A percentile compares a stretch with the other conserved stretches of the same genome.
phyloP scores from a whole-genome alignment of 73 alveolate species.

The Tetrahymena malaccensis region DNA sequence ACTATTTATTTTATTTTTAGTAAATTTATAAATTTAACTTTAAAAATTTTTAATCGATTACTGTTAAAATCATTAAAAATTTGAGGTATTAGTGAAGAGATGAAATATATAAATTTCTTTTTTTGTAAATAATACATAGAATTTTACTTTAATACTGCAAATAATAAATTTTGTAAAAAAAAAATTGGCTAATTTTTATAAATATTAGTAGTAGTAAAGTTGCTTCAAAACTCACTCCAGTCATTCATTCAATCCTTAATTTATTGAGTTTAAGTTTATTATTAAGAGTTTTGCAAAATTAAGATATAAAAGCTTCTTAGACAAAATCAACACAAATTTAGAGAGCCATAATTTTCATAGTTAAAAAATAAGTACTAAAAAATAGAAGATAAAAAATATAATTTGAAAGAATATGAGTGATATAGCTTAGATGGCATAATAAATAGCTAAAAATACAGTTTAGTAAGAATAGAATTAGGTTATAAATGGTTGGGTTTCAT shows the following conservation, averaged over 20 bases:
- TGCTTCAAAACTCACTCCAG: not conserved
- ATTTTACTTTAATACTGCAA: no score
- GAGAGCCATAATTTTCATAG: no score
- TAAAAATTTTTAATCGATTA: not conserved
- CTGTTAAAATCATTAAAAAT: no score
- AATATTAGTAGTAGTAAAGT: not conserved
- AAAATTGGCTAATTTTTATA: not conserved
- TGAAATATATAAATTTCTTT: no score
- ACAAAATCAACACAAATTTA: no score
- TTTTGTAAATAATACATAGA: not conserved
- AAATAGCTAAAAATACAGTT: not conserved
- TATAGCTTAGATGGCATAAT: not conserved
- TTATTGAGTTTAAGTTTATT: not conserved
- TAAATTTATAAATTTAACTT: not conserved
- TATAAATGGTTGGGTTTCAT: not conserved
- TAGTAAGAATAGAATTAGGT: not conserved
- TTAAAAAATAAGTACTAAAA: no score
- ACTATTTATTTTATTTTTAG: no score
- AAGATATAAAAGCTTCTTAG: no score
- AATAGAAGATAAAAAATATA: not conserved
- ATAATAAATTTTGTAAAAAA: no score
- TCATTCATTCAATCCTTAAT: not conserved
- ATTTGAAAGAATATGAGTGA: not conserved
- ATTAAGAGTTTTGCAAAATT: not conserved
- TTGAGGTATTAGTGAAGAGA: no score